Percentiles rank a stretch among this genome's conserved stretches.
phyloP scores from a whole-genome alignment of 2,329 filamentous ascomycete genomes.

The Chaetomiaceae sp. region DNA sequence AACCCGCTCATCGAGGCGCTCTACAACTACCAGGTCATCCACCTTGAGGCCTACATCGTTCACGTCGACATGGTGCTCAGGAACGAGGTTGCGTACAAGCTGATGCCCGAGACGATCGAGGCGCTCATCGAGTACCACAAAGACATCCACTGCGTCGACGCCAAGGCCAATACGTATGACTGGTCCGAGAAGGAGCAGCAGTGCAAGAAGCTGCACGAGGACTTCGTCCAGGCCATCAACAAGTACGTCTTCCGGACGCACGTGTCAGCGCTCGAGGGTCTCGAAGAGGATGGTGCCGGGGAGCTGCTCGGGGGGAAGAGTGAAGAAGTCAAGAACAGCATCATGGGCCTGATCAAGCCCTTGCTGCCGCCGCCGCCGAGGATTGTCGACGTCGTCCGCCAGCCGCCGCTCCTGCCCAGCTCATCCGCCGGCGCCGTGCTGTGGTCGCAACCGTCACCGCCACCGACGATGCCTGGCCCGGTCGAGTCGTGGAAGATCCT shows the following conservation, averaged over 20 bases:
- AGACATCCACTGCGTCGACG: slow-evolving; percentile 87
- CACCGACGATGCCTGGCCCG: slow-evolving; percentile 59
- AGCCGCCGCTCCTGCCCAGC: slow-evolving; percentile 78
- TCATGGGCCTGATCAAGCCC: slow-evolving; percentile 80
- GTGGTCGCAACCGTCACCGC: slow-evolving; percentile 69
- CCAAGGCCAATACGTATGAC: slow-evolving; percentile 80
- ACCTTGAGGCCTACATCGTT: slow-evolving; percentile 95
- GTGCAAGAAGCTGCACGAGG: slow-evolving; percentile 93
- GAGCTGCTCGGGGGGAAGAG: slow-evolving; percentile 88
- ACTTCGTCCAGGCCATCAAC: slow-evolving; percentile 95
- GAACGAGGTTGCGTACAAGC: slow-evolving; percentile 96
- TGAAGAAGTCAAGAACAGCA: slow-evolving; percentile 84
- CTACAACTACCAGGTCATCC: slow-evolving; percentile 87
- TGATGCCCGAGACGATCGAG: slow-evolving; percentile 91
- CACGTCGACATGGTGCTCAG: slow-evolving; percentile 98
- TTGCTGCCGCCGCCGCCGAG: slow-evolving; percentile 80
- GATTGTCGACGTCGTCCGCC: slow-evolving; percentile 82
- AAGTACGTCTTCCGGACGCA: slow-evolving; percentile 91
- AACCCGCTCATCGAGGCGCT: slow-evolving; percentile 81
- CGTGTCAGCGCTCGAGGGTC: slow-evolving; percentile 81
- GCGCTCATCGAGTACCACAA: slow-evolving; percentile 92
- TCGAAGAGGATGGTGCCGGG: slow-evolving; percentile 93
- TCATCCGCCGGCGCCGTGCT: slow-evolving; percentile 66
- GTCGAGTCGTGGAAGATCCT: slow-evolving; percentile 88
- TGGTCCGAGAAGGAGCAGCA: slow-evolving; percentile 97